These are phyloP conservation scores for Somion occarium DNA, from an alignment of 1,284 basidiomycete genomes.

Conservation along the genomic window DNA sequence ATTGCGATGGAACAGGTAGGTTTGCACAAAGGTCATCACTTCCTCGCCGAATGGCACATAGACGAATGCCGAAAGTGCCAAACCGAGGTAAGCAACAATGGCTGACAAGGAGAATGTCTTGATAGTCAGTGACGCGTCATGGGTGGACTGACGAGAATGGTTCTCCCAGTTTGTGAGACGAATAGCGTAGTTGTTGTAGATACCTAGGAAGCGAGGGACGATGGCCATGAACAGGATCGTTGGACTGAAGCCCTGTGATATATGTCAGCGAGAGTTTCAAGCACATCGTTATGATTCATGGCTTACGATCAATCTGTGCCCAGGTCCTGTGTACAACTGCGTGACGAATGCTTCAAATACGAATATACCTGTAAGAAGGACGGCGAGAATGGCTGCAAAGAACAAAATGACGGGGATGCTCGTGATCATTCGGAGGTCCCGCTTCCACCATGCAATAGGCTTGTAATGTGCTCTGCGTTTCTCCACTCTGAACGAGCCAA, in stretches of 20 bases:
- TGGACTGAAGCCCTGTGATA: constrained; percentile 70
- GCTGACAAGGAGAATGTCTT: constrained; percentile 91
- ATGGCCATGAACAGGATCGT: constrained; percentile 81
- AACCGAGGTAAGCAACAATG: constrained; percentile 85
- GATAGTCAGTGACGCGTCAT: constrained; percentile 79
- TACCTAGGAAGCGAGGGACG: constrained; percentile 79
- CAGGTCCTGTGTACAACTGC: constrained; percentile 82
- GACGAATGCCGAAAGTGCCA: constrained; percentile 83
- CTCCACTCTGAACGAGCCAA: constrained; percentile 75
- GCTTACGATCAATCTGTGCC: constrained; percentile 71
- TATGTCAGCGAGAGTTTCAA: no score
- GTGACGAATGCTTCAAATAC: constrained; percentile 86
- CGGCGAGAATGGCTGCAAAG: constrained; percentile 70
- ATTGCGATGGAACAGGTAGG: constrained; percentile 28
- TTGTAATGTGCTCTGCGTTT: constrained; percentile 67
- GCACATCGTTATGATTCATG: constrained; percentile 1
- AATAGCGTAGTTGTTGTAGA: constrained; percentile 71
- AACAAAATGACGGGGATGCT: constrained; percentile 76
- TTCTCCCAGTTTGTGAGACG: constrained; percentile 89
- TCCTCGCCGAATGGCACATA: constrained; percentile 90
- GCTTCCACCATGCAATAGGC: constrained; percentile 66
- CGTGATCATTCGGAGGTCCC: constrained; percentile 71
- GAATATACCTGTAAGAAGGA: constrained; percentile 76
- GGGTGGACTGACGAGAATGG: constrained; percentile 74
- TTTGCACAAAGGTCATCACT: constrained; percentile 61